Evolutionary conservation across 2,329 filamentous ascomycete species (phyloP).

Genomic region (Fusarium zealandicum): DNA sequence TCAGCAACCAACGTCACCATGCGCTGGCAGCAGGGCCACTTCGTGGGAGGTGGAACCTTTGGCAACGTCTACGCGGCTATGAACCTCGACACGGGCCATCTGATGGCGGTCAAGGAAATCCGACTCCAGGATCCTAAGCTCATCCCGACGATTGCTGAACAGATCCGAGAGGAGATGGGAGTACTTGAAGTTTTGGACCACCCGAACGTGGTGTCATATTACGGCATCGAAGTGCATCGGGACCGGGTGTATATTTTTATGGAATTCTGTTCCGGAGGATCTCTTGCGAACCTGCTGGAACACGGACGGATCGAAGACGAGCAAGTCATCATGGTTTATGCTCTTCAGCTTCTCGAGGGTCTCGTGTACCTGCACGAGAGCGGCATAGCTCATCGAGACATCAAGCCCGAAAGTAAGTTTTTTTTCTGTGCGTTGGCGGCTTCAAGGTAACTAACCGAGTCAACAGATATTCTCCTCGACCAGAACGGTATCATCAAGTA

Average conservation of each 20-base stretch:
- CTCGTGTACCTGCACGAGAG: slow-evolving; percentile 92
- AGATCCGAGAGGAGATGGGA: slow-evolving; percentile 97
- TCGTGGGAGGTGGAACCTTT: slow-evolving; percentile 95
- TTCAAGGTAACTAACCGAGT: slow-evolving; percentile 24
- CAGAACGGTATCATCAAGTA: slow-evolving; percentile 99
- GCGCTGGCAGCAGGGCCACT: slow-evolving; percentile 98
- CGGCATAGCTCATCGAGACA: slow-evolving; percentile 92
- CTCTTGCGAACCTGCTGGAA: slow-evolving; percentile 86
- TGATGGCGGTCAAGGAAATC: slow-evolving; percentile 99
- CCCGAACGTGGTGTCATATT: slow-evolving; percentile 97
- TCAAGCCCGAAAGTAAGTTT: slow-evolving; percentile 93
- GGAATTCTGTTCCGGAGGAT: slow-evolving; percentile 98
- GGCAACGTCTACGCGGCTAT: slow-evolving; percentile 97
- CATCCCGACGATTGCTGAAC: slow-evolving; percentile 90
- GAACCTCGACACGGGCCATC: slow-evolving; percentile 92
- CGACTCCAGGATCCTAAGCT: slow-evolving; percentile 94
- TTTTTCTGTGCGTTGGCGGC: neutral
- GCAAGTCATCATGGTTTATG: slow-evolving; percentile 96
- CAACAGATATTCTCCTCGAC: slow-evolving; percentile 86
- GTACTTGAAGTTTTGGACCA: slow-evolving; percentile 95
- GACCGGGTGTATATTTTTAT: slow-evolving; percentile 99
- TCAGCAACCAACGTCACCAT: slow-evolving; percentile 94
- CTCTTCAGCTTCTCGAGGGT: slow-evolving; percentile 90
- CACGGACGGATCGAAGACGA: slow-evolving; percentile 98
- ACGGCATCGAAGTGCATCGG: slow-evolving; percentile 95